Evolutionary conservation across 306 rosid species (phyloP).

Genomic region (Purshia tridentata): DNA sequence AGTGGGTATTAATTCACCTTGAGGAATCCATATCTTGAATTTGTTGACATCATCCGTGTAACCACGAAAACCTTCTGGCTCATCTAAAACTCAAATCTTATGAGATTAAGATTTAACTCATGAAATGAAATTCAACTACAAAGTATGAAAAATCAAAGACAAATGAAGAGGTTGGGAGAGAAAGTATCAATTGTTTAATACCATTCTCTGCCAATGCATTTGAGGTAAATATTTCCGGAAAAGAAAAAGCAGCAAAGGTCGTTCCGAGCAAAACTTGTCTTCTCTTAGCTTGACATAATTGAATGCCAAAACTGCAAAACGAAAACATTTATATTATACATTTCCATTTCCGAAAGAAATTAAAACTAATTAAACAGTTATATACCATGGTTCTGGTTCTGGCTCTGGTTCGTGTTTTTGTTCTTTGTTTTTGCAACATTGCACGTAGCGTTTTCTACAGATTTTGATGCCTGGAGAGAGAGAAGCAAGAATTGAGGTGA

Average conservation of each 20-base stretch:
- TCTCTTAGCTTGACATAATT: slow-evolving; percentile 32
- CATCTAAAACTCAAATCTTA: slow-evolving; percentile 35
- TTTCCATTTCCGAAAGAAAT: too few species aligned
- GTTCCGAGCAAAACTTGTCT: slow-evolving; percentile 56
- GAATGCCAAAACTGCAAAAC: slow-evolving; percentile 9
- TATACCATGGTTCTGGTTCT: slow-evolving; percentile 8
- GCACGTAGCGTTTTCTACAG: slow-evolving; percentile 3
- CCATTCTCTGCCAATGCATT: slow-evolving; percentile 39
- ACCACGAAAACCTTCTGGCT: slow-evolving; percentile 50
- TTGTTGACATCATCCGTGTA: slow-evolving; percentile 73
- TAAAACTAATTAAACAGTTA: background rate
- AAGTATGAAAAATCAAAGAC: background rate
- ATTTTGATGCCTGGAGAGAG: slow-evolving; percentile 12
- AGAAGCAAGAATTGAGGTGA: background rate
- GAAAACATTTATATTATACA: background rate
- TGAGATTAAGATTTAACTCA: background rate
- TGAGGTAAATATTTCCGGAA: slow-evolving; percentile 22
- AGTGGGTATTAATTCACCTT: slow-evolving; percentile 43
- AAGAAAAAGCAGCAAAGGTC: slow-evolving; percentile 39
- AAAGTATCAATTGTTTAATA: background rate
- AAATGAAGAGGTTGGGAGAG: background rate
- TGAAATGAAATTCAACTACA: background rate
- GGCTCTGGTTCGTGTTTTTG: background rate
- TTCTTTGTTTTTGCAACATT: background rate
- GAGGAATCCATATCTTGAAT: slow-evolving; percentile 72